Conservation (phyloP, 2,329 filamentous ascomycete genomes). For the Claviceps digitariae region DNA sequence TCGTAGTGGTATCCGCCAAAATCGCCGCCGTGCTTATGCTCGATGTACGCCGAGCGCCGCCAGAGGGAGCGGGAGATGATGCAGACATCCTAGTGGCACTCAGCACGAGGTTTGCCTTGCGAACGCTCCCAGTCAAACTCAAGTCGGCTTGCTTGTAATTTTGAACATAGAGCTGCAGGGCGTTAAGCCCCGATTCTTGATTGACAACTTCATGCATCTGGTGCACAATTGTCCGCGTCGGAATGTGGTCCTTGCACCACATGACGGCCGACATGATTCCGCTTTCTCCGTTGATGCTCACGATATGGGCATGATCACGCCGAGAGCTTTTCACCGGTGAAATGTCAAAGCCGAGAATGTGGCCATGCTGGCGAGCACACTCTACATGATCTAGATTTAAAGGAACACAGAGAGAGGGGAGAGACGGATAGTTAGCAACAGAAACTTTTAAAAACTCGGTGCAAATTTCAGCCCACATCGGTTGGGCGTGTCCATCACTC, state of each 20-base stretch:
- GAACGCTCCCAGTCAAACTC: constrained; percentile 76
- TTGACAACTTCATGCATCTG: constrained; percentile 64
- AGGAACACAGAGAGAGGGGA: no score
- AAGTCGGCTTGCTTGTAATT: constrained; percentile 93
- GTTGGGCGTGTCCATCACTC: constrained; percentile 12
- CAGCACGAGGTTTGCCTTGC: constrained; percentile 72
- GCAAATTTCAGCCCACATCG: background rate
- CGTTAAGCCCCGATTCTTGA: constrained; percentile 53
- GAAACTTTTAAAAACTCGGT: no score
- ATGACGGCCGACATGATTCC: constrained; percentile 75
- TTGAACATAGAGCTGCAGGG: constrained; percentile 73
- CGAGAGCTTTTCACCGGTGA: constrained; percentile 80
- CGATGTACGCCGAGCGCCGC: constrained; percentile 40
- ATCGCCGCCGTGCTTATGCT: constrained; percentile 10
- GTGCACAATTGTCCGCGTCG: constrained; percentile 59
- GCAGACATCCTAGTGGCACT: constrained; percentile 43
- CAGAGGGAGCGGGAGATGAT: constrained; percentile 14
- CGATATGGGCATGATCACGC: constrained; percentile 65
- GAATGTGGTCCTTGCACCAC: constrained; percentile 84
- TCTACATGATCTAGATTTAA: constrained; percentile 65
- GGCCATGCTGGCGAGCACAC: constrained; percentile 75
- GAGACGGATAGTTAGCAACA: constrained; percentile 5
- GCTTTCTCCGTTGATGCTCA: constrained; percentile 66
- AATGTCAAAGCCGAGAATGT: constrained; percentile 80
- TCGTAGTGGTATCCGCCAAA: no score